Base-by-base conservation (phyloP, 192 early-diverging fungal species). In the Haplosporangium gracile region DNA sequence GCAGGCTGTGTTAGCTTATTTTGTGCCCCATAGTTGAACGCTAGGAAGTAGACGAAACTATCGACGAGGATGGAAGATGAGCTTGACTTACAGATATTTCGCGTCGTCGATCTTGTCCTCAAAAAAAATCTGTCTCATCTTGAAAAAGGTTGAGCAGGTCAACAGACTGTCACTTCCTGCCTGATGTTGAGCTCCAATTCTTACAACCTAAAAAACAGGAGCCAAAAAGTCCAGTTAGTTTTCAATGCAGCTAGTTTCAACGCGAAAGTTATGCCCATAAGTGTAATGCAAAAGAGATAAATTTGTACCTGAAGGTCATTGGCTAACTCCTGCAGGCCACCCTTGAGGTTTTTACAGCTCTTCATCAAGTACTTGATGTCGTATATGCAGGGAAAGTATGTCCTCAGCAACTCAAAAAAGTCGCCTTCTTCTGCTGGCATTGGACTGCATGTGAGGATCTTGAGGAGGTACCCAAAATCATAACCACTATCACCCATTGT, bases 301-400 rank as follows among this genome's bases (percentile, higher is more conserved):
- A 29, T 32, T 43, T 34, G 72, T 74, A 97, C 97, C 80, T 97
- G 95, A 63, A 99, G 79, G 86, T 99, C 98, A 88, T 99, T 97
- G 1, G 99, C 99, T 43, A 99, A 94, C 76, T 99, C 99, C 85
- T 99, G 99, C 80, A 99, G 89, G 0, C 99, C 99, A 57, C 98
- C 97, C 84, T 99, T 99, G 34, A 99, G 88, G 81, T 95, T 97
- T 77, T 99, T 97, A 84, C 97, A 97, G 85, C 96, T 96, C 82
- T 97, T 97, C 96, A 99, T 99, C 89, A 99, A 88, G 82, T 97
- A 99, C 85, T 99, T 99, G 89, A 99, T 99, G 76, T 99, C 99
- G 84, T 98, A 99, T 78, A 99, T 97, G 84, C 96, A 96, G n/a
- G 99, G 99, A 85, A 99, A 99, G 88, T 97, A 99, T 47, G 94